Conservation (phyloP, 225 moss, liverwort and hornwort species). For the Pseudoscleropodium purum region DNA sequence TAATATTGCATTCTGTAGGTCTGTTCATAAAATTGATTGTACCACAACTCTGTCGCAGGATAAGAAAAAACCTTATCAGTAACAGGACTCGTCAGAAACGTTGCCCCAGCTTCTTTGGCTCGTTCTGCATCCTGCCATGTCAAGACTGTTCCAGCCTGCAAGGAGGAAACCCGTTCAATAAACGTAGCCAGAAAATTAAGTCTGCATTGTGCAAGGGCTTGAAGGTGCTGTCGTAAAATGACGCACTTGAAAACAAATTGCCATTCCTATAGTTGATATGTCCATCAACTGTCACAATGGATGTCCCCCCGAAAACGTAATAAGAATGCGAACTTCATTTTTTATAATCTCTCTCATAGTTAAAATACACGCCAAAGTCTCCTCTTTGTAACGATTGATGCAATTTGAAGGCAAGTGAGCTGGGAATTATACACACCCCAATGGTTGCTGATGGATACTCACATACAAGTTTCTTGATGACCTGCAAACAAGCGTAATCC, state of each 20-base stretch:
- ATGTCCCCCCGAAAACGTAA: not conserved
- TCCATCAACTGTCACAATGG: not conserved
- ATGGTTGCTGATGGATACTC: constrained; percentile 77
- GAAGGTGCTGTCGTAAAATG: not conserved
- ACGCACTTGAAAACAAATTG: not conserved
- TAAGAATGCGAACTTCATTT: not conserved
- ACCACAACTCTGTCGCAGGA: not conserved
- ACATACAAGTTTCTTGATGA: constrained; percentile 55
- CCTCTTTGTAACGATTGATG: not conserved
- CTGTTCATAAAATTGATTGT: not conserved
- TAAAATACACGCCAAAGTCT: not conserved
- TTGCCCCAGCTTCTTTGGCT: constrained; percentile 68
- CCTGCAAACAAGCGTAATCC: constrained; percentile 26
- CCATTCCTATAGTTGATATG: not conserved
- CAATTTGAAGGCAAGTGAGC: not conserved
- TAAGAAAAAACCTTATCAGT: constrained; percentile 36
- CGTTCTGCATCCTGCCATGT: constrained; percentile 50
- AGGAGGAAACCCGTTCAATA: not conserved
- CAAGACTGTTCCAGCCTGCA: constrained; percentile 84
- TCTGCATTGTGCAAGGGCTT: not conserved
- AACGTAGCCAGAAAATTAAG: not conserved
- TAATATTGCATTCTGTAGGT: not conserved
- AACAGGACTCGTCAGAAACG: constrained; percentile 64
- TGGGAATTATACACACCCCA: constrained; percentile 43
- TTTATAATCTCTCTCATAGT: not conserved